These are phyloP conservation scores for Apostasia shenzhenica DNA, from an alignment of 106 monocot genomes.

Conservation along the genomic window DNA sequence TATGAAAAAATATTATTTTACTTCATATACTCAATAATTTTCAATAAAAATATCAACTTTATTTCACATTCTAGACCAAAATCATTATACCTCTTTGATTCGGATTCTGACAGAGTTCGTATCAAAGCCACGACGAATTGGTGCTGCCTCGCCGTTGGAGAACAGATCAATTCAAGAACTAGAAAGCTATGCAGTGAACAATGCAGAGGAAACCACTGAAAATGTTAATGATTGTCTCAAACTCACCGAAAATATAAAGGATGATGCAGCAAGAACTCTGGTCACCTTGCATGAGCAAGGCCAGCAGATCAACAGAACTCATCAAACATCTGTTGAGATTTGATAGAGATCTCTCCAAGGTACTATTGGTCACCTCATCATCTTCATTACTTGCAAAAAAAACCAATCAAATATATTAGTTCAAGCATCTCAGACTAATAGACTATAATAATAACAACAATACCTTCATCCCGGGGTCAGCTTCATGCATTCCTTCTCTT, in stretches of 20 bases:
- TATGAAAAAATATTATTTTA: too few relatives aligned
- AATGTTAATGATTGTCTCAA: conserved; percentile 44
- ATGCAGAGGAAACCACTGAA: conserved; percentile 42
- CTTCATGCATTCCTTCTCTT: too few relatives aligned
- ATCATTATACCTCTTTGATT: conserved; percentile 4
- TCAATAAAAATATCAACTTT: too few relatives aligned
- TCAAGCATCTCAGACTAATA: too few relatives aligned
- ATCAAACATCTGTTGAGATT: conserved; percentile 20
- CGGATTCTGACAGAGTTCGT: conserved; percentile 9
- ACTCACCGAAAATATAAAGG: conserved; percentile 46
- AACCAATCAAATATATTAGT: too few relatives aligned
- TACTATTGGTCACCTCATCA: not conserved
- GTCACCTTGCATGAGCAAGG: conserved; percentile 20
- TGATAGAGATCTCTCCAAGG: conserved; percentile 22
- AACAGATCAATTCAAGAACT: conserved; percentile 47
- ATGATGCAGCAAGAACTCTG: conserved; percentile 37
- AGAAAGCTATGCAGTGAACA: conserved; percentile 37
- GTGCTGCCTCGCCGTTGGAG: conserved; percentile 12
- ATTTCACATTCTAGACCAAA: too few relatives aligned
- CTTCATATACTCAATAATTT: too few relatives aligned
- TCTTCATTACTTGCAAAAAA: too few relatives aligned
- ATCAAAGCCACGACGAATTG: not conserved
- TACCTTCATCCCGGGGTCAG: too few relatives aligned
- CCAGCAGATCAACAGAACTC: conserved; percentile 21
- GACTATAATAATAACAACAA: too few relatives aligned